Conservation (phyloP, 2,329 filamentous ascomycete species). For the Colletotrichum theobromicola region DNA sequence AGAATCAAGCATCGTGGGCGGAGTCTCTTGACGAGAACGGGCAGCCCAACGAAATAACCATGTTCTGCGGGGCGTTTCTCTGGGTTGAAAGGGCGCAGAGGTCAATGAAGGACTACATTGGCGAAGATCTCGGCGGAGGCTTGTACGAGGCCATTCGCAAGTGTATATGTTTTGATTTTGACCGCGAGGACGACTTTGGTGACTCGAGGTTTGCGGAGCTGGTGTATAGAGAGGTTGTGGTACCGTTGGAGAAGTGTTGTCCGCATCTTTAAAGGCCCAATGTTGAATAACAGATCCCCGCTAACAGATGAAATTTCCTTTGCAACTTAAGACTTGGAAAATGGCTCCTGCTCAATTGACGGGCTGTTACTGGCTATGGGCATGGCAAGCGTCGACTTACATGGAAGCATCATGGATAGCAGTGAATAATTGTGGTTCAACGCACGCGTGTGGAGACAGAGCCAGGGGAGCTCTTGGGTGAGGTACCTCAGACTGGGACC, state of each 20-base stretch:
- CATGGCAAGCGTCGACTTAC: background rate
- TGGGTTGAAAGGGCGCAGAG: background rate
- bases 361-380: background rate
- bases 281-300: too few species aligned
- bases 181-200: background rate
- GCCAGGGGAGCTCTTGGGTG: background rate
- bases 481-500: too few species aligned
- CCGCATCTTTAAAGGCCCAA: too few species aligned
- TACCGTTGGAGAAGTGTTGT: conserved; percentile 25
- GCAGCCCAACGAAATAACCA: background rate
- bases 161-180: background rate
- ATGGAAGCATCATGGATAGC: background rate
- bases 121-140: background rate
- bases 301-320: too few species aligned
- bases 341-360: background rate
- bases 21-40: background rate
- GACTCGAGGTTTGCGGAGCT: background rate
- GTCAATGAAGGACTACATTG: background rate
- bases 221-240: background rate
- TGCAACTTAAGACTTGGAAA: too few species aligned
- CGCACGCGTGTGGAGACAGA: background rate
- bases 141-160: background rate
- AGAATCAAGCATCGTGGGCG: conserved; percentile 3
- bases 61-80: background rate
- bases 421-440: background rate